phyloP scores from a whole-genome alignment of 2,329 filamentous ascomycete species.

The Pyrenophora teres region DNA sequence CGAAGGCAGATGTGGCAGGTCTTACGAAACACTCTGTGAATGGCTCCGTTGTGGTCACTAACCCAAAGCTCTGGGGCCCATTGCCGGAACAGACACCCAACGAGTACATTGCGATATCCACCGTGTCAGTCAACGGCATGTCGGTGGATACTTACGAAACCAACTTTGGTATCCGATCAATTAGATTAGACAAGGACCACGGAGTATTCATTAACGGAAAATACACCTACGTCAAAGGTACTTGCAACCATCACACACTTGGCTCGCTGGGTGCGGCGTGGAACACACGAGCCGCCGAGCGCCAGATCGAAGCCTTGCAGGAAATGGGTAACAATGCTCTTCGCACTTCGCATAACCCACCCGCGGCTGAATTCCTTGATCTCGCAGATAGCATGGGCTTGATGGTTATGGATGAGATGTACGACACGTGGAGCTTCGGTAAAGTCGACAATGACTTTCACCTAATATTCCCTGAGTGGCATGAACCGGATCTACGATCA shows the following conservation, averaged over 20 bases:
- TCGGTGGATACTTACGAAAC: slow-evolving; percentile 56
- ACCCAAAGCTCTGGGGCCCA: slow-evolving; percentile 57
- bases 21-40: slow-evolving; percentile 44
- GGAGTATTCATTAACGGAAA: slow-evolving; percentile 57
- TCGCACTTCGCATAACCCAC: slow-evolving; percentile 60
- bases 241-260: slow-evolving; percentile 57
- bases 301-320: slow-evolving; percentile 57
- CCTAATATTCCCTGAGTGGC: slow-evolving; percentile 59
- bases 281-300: slow-evolving; percentile 55
- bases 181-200: slow-evolving; percentile 49
- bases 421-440: slow-evolving; percentile 56
- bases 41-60: slow-evolving; percentile 41
- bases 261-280: slow-evolving; percentile 59
- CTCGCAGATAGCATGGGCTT: slow-evolving; percentile 58
- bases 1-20: slow-evolving; percentile 36
- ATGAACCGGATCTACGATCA: slow-evolving; percentile 57
- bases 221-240: slow-evolving; percentile 53
- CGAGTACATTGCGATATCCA: slow-evolving; percentile 55
- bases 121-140: slow-evolving; percentile 30
- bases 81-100: slow-evolving; percentile 54
- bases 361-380: slow-evolving; percentile 57
- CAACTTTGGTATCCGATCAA: slow-evolving; percentile 55
- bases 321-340: slow-evolving; percentile 59
- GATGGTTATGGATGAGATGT: slow-evolving; percentile 60
- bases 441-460: slow-evolving; percentile 59